Percentiles rank a stretch among this genome's conserved stretches.
Conservation (phyloP, 371 early-diverging fungal genomes). For the Sporodiniella umbellata region DNA sequence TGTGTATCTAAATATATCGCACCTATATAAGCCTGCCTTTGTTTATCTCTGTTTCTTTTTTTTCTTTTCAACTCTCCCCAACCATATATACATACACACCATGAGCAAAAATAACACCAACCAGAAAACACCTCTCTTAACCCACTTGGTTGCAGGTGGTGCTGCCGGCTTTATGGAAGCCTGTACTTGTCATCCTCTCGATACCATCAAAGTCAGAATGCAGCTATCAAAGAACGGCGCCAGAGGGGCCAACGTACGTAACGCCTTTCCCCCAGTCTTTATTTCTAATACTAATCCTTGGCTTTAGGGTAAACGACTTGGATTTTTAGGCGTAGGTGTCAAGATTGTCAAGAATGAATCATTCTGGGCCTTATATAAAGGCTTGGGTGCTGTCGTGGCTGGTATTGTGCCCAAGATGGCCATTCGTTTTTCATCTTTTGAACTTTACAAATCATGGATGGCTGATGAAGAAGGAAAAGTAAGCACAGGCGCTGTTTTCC, state of each 20-base stretch:
- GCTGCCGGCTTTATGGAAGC: slow-evolving; percentile 94
- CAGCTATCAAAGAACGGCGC: slow-evolving; percentile 65
- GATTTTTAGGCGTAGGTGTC: slow-evolving; percentile 82
- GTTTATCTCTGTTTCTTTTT: slow-evolving; percentile 11
- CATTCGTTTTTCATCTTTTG: slow-evolving; percentile 96
- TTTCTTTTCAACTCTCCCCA: slow-evolving; percentile 7
- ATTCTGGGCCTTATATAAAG: slow-evolving; percentile 91
- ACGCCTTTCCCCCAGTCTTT: background rate
- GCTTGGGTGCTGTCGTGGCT: slow-evolving; percentile 95
- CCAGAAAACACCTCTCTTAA: slow-evolving; percentile 49
- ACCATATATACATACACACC: background rate
- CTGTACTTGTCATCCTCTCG: slow-evolving; percentile 93
- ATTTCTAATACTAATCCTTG: background rate
- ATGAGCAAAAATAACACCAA: slow-evolving; percentile 40
- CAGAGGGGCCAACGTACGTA: slow-evolving; percentile 41
- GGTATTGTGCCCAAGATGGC: slow-evolving; percentile 99
- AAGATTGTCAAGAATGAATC: slow-evolving; percentile 89
- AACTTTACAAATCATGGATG: slow-evolving; percentile 85
- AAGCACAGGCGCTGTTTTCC: slow-evolving; percentile 72
- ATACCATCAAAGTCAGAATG: slow-evolving; percentile 97
- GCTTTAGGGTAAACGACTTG: slow-evolving; percentile 46
- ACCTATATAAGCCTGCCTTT: background rate
- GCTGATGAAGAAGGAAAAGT: slow-evolving; percentile 71
- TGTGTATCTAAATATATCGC: slow-evolving; percentile 1
- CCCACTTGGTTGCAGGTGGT: slow-evolving; percentile 89